A percentile compares a stretch with the other conserved stretches of the same genome.
These are phyloP conservation scores for Brettanomyces sp. DNA, from an alignment of 805 yeast species.

Conservation along the genomic window DNA sequence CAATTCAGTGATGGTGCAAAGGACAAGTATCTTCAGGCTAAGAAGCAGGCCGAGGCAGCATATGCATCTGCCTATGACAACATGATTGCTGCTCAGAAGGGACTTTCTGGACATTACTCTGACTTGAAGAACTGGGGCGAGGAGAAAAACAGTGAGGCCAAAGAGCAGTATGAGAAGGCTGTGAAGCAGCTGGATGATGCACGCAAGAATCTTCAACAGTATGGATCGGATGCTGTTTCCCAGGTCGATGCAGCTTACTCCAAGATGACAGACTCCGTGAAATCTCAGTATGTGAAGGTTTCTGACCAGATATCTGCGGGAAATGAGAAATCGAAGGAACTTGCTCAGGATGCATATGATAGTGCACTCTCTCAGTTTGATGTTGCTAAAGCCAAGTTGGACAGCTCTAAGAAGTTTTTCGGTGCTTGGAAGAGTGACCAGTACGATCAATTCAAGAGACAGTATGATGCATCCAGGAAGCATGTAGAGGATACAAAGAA, in stretches of 20 bases:
- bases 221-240: slow-evolving; percentile 2
- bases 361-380: slow-evolving; percentile 18
- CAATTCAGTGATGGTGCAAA: slow-evolving; percentile 6
- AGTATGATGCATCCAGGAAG: slow-evolving; percentile 22
- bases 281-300: not conserved
- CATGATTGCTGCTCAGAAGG: slow-evolving; percentile 1
- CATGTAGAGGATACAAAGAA: slow-evolving; percentile 21
- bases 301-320: not conserved
- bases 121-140: not conserved
- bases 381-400: slow-evolving; percentile 14
- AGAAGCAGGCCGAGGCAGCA: not conserved
- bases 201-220: not conserved
- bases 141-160: not conserved
- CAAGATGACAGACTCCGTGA: not conserved
- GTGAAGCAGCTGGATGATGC: slow-evolving; percentile 2
- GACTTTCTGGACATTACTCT: not conserved
- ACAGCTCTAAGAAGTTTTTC: not conserved
- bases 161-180: not conserved
- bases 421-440: not conserved
- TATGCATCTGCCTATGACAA: not conserved
- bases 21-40: slow-evolving; percentile 9
- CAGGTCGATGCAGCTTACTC: slow-evolving; percentile 3
- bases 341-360: slow-evolving; percentile 12
- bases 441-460: not conserved
- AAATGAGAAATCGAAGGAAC: not conserved